phyloP scores from a whole-genome alignment of 2,329 filamentous ascomycete genomes.

The Alternaria sp. region DNA sequence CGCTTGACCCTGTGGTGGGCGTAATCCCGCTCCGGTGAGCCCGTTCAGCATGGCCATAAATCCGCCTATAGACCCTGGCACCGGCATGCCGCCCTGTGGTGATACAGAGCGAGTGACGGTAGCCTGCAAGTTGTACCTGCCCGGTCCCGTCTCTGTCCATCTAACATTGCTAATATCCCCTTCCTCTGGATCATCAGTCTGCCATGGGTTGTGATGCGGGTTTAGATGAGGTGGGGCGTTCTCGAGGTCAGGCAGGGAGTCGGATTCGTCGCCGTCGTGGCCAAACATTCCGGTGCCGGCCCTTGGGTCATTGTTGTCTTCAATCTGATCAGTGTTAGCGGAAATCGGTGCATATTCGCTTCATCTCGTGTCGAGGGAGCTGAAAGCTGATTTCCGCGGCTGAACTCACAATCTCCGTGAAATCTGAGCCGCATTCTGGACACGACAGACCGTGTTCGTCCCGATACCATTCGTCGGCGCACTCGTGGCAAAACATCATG shows the following conservation, averaged over 20 bases:
- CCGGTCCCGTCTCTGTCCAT: slow-evolving; percentile 49
- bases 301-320: slow-evolving; percentile 70
- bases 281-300: slow-evolving; percentile 41
- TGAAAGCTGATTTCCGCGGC: slow-evolving; percentile 18
- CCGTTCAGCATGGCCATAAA: slow-evolving; percentile 59
- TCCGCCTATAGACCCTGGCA: slow-evolving; percentile 48
- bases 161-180: slow-evolving; percentile 59
- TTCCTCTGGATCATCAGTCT: slow-evolving; percentile 60
- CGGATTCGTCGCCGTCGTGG: slow-evolving; percentile 39
- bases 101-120: slow-evolving; percentile 47
- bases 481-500: slow-evolving; percentile 86
- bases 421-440: slow-evolving; percentile 78
- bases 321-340: slow-evolving; percentile 52
- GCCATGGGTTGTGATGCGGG: slow-evolving; percentile 60
- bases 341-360: slow-evolving; percentile 1
- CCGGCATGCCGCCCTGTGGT: slow-evolving; percentile 33
- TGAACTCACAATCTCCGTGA: slow-evolving; percentile 82
- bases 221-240: slow-evolving; percentile 35
- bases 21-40: slow-evolving; percentile 50
- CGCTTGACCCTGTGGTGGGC: slow-evolving; percentile 20
- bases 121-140: slow-evolving; percentile 46
- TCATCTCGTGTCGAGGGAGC: slow-evolving; percentile 10
- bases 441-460: slow-evolving; percentile 75
- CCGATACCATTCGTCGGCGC: slow-evolving; percentile 81
- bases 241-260: slow-evolving; percentile 41